Conservation (phyloP, 257 asterid species). For the Nyctanthes arbortristis region DNA sequence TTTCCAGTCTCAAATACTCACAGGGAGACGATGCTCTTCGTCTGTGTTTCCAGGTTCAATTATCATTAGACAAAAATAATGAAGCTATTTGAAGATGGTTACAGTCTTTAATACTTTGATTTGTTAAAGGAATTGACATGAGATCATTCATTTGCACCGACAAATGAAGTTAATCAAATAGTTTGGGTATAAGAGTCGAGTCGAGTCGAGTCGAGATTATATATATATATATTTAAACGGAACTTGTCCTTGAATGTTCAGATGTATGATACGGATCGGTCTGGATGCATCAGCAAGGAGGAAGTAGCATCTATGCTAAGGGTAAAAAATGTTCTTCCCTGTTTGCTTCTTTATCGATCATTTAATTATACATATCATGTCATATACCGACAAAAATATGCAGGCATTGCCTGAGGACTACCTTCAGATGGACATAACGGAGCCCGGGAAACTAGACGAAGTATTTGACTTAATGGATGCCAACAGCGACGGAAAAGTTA, state of each 20-base stretch:
- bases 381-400: not conserved
- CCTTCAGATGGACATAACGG: slow-evolving; percentile 71
- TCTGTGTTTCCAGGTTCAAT: slow-evolving; percentile 74
- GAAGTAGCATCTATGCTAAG: slow-evolving; percentile 80
- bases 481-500: slow-evolving; percentile 77
- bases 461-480: slow-evolving; percentile 84
- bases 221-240: not conserved
- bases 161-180: not conserved
- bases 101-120: not conserved
- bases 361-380: not conserved
- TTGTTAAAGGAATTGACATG: not conserved
- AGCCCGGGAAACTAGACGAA: slow-evolving; percentile 83
- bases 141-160: not conserved
- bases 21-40: slow-evolving; percentile 87
- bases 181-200: not conserved
- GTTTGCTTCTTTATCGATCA: not conserved
- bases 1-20: slow-evolving; percentile 77
- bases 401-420: slow-evolving; percentile 86
- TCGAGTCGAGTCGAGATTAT: not conserved
- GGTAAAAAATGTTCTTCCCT: slow-evolving; percentile 33
- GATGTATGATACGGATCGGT: slow-evolving; percentile 86
- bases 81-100: not conserved
- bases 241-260: slow-evolving; percentile 20
- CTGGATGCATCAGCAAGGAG: slow-evolving; percentile 87
- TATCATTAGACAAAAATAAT: not conserved